Percentiles rank a stretch among this genome's conserved stretches.
Evolutionary conservation across 495 filamentous ascomycete species (phyloP).

Genomic region (Filosporella fistucella): DNA sequence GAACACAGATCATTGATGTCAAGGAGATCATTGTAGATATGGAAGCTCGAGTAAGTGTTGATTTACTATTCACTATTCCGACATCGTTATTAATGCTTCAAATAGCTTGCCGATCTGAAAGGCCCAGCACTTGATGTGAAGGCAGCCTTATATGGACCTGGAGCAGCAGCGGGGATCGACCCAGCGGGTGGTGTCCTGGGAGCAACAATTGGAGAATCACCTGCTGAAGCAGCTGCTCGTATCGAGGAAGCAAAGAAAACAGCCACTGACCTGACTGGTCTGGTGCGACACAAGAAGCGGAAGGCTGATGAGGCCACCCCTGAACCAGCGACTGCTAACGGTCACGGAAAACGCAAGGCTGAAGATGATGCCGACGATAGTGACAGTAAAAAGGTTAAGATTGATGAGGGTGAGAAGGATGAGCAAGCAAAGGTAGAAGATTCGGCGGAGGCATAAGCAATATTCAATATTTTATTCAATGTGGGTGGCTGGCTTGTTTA

Average conservation of each 20-base stretch:
- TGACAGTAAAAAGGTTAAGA: slow-evolving; percentile 34
- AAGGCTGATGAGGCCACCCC: slow-evolving; percentile 29
- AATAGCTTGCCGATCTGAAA: slow-evolving; percentile 68
- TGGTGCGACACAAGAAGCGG: slow-evolving; percentile 74
- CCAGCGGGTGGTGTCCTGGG: slow-evolving; percentile 66
- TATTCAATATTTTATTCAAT: background rate
- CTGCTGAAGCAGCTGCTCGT: slow-evolving; percentile 54
- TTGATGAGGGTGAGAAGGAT: slow-evolving; percentile 24
- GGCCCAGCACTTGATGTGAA: slow-evolving; percentile 64
- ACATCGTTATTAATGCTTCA: too few relatives aligned
- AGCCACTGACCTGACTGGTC: slow-evolving; percentile 79
- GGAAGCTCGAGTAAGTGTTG: slow-evolving; percentile 71
- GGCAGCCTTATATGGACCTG: slow-evolving; percentile 39
- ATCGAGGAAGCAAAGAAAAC: slow-evolving; percentile 73
- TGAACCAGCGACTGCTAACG: slow-evolving; percentile 9
- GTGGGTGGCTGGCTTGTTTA: too few relatives aligned
- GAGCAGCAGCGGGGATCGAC: slow-evolving; percentile 37
- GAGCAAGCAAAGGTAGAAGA: slow-evolving; percentile 22
- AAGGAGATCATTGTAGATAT: slow-evolving; percentile 85
- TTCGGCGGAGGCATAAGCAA: slow-evolving; percentile 10
- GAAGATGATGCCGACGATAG: slow-evolving; percentile 36
- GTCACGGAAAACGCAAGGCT: slow-evolving; percentile 38
- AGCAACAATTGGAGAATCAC: slow-evolving; percentile 63
- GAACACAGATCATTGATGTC: slow-evolving; percentile 69
- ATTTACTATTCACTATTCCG: too few relatives aligned